These are phyloP conservation scores for Lathyrus sativus DNA, from an alignment of 306 rosid genomes.

Conservation along the genomic window DNA sequence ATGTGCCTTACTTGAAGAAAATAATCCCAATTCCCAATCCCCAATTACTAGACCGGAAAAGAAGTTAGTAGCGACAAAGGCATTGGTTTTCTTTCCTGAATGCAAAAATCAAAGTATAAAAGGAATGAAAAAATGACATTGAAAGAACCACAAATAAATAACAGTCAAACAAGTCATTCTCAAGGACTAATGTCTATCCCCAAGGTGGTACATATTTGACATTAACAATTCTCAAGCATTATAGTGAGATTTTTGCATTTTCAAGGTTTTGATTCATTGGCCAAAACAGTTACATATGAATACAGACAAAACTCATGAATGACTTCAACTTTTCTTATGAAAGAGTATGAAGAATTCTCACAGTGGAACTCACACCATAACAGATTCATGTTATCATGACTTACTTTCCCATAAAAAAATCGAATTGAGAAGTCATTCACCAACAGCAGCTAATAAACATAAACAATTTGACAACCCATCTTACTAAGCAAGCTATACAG, in stretches of 20 bases:
- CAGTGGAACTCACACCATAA: background rate
- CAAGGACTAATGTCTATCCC: background rate
- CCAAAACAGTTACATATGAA: background rate
- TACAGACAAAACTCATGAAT: background rate
- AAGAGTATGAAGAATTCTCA: constrained; percentile 1
- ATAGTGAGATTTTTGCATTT: background rate
- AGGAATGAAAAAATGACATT: background rate
- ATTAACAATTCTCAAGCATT: background rate
- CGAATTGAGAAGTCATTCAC: background rate
- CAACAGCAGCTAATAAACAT: background rate
- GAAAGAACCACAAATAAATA: background rate
- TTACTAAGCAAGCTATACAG: too few relatives aligned
- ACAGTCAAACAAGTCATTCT: background rate
- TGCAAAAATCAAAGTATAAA: background rate
- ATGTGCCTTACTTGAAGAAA: background rate
- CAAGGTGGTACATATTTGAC: background rate
- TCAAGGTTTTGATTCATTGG: background rate
- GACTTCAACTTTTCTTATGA: background rate
- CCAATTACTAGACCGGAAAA: background rate
- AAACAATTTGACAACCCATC: too few relatives aligned
- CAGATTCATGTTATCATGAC: constrained; percentile 20
- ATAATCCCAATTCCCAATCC: background rate
- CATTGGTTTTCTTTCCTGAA: background rate
- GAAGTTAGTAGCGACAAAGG: background rate
- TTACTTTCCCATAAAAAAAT: constrained; percentile 12